These are phyloP conservation scores for Neonectria hederae DNA, from an alignment of 2,329 filamentous ascomycete species.

Conservation along the genomic window DNA sequence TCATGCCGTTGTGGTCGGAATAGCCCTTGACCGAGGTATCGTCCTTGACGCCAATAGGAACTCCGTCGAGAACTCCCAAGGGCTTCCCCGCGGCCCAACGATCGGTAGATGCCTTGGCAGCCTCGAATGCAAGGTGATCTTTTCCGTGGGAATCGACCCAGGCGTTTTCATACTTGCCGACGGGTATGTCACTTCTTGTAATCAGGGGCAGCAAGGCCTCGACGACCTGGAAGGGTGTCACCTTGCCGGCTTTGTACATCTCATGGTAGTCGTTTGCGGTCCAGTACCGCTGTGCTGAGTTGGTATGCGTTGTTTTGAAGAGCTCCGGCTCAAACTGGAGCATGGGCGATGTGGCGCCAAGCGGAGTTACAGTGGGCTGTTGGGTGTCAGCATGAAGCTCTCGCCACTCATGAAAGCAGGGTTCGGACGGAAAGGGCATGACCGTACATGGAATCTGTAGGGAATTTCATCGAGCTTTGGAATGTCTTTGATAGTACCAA, in stretches of 20 bases:
- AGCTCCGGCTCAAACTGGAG: slow-evolving; percentile 55
- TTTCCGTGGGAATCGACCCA: slow-evolving; percentile 73
- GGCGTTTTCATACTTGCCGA: slow-evolving; percentile 72
- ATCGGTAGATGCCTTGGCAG: slow-evolving; percentile 77
- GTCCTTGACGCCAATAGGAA: slow-evolving; percentile 86
- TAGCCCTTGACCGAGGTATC: slow-evolving; percentile 79
- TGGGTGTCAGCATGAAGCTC: slow-evolving; percentile 11
- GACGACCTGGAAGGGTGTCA: slow-evolving; percentile 77
- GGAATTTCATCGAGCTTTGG: slow-evolving; percentile 56
- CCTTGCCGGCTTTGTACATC: slow-evolving; percentile 73
- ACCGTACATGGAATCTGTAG: slow-evolving; percentile 60
- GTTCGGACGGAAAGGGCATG: not conserved
- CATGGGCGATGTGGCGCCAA: slow-evolving; percentile 50
- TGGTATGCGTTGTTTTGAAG: slow-evolving; percentile 51
- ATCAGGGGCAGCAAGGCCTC: slow-evolving; percentile 78
- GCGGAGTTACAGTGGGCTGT: slow-evolving; percentile 67
- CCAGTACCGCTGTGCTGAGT: slow-evolving; percentile 65
- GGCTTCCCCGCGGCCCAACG: slow-evolving; percentile 74
- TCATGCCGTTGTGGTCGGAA: slow-evolving; percentile 71
- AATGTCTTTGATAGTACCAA: slow-evolving; percentile 58
- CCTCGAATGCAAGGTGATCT: slow-evolving; percentile 67
- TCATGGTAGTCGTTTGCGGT: slow-evolving; percentile 81
- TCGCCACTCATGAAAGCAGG: not conserved
- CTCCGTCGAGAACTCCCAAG: slow-evolving; percentile 78
- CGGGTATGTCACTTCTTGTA: slow-evolving; percentile 62